phyloP scores from a whole-genome alignment of 495 filamentous ascomycete genomes.

The Hypoxylon fragiforme region DNA sequence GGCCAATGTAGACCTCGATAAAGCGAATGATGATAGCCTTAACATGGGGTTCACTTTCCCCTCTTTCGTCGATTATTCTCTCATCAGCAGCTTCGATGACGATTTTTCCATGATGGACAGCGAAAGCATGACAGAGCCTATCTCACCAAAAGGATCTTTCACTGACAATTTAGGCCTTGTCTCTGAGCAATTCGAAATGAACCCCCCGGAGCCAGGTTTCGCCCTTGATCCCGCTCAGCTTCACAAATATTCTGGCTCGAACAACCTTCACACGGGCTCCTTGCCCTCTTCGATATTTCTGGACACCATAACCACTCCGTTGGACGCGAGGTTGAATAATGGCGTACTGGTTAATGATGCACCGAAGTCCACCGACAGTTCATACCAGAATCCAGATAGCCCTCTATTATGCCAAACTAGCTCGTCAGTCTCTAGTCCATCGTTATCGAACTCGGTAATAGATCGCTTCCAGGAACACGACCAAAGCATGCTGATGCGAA shows the following conservation, averaged over 20 bases:
- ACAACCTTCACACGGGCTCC: not conserved
- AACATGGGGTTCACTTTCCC: not conserved
- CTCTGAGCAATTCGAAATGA: not conserved
- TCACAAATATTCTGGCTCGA: not conserved
- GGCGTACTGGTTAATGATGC: too few relatives aligned
- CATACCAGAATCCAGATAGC: too few relatives aligned
- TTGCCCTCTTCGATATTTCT: not conserved
- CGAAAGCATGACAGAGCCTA: not conserved
- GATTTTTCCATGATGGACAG: not conserved
- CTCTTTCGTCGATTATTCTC: not conserved
- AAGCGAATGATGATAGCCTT: not conserved
- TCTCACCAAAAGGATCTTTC: not conserved
- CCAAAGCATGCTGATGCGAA: too few relatives aligned
- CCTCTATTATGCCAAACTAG: too few relatives aligned
- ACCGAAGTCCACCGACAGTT: too few relatives aligned
- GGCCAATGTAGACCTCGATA: not conserved
- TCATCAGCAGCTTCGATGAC: not conserved
- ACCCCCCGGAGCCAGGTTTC: not conserved
- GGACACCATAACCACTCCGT: not conserved
- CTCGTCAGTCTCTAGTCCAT: too few relatives aligned
- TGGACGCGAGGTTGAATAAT: too few relatives aligned
- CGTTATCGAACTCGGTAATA: too few relatives aligned
- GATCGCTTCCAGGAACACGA: too few relatives aligned
- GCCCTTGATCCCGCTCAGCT: not conserved
- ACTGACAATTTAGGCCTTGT: not conserved